Evolutionary conservation across 2,329 filamentous ascomycete genomes (phyloP), one percentile per base, ranked within the genome.

Genomic region (Cladosporium sp.): DNA sequence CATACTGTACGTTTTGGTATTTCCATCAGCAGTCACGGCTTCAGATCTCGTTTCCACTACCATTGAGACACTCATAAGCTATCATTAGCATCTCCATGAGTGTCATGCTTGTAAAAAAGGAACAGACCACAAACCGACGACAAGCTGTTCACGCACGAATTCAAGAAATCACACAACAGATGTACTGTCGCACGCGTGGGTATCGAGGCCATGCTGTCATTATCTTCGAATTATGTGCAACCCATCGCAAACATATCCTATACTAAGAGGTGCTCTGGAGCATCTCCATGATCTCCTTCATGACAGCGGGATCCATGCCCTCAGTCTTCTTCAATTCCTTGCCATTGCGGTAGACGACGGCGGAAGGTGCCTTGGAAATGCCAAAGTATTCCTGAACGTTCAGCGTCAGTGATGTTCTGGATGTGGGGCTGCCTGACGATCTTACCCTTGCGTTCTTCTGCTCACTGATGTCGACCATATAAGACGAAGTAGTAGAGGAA

Each of bases 261-360:
- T 37, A 37, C 19, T 50, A 50, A 17, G 34, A 36, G 47, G 47
- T 50, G 47, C 20, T 50, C 20, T 51, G 50, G 8, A 66, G 56
- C 42, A 63, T 55, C 45, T 61, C 56, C 53, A 55, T 60, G 45
- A 67, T 57, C 50, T 62, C 62, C 56, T 64, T 56, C 60, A 66
- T 62, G 54, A 60, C 61, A 20, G 58, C 57, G 20, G 54, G 58
- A 39, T 62, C 60, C 58, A 61, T 61, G 36, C 67, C 66, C 20
- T 66, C 63, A 20, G 66, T 64, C 58, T 66, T 64, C 61, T 66
- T 68, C 42, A 70, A 40, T 57, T 70, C 64, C 58, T 66, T 58
- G 50, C 69, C 69, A 37, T 68, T 61, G 61, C 68, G 70, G 62
- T 60, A 71, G 17, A 71, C 61, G 17, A 70, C 56, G 8, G 68